Conservation (phyloP, 768 basidiomycete genomes). For the Lanmaoa rubissima region DNA sequence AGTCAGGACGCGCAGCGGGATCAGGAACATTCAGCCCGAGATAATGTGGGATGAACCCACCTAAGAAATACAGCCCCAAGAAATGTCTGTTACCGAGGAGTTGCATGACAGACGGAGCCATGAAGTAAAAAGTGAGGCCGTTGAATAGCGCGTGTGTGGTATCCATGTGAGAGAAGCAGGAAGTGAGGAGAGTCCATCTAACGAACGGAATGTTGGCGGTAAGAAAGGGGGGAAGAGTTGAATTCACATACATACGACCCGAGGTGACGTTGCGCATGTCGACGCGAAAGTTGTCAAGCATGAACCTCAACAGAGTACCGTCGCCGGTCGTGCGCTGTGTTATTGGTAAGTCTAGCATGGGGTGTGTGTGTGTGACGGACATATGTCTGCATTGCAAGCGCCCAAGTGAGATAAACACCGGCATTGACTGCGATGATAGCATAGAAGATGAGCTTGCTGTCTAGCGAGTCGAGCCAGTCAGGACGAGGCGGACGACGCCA, state of each 20-base stretch:
- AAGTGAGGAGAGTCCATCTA: slow-evolving; percentile 76
- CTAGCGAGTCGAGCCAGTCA: slow-evolving; percentile 49
- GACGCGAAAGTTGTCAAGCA: slow-evolving; percentile 62
- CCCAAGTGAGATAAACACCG: slow-evolving; percentile 60
- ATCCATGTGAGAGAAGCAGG: slow-evolving; percentile 67
- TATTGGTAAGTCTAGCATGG: background rate
- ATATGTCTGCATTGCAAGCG: slow-evolving; percentile 34
- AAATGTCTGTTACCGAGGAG: slow-evolving; percentile 68
- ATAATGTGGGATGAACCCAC: slow-evolving; percentile 34
- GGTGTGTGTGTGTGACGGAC: slow-evolving; percentile 29
- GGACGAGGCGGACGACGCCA: slow-evolving; percentile 31
- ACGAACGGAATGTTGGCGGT: background rate
- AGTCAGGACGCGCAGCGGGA: background rate
- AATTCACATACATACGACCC: slow-evolving; percentile 60
- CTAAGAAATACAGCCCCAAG: slow-evolving; percentile 69
- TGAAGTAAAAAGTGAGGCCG: slow-evolving; percentile 74
- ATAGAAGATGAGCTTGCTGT: slow-evolving; percentile 53
- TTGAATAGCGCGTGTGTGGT: slow-evolving; percentile 69
- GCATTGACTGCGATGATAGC: slow-evolving; percentile 65
- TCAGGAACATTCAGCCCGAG: background rate
- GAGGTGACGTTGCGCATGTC: slow-evolving; percentile 57
- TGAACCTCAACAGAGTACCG: slow-evolving; percentile 40
- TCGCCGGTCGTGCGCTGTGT: slow-evolving; percentile 40
- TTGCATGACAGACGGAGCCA: slow-evolving; percentile 61
- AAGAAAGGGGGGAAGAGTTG: background rate